Percentiles rank a stretch among this genome's conserved stretches.
Conservation (phyloP, 2,329 filamentous ascomycete genomes). For the Calonectria pteridis region DNA sequence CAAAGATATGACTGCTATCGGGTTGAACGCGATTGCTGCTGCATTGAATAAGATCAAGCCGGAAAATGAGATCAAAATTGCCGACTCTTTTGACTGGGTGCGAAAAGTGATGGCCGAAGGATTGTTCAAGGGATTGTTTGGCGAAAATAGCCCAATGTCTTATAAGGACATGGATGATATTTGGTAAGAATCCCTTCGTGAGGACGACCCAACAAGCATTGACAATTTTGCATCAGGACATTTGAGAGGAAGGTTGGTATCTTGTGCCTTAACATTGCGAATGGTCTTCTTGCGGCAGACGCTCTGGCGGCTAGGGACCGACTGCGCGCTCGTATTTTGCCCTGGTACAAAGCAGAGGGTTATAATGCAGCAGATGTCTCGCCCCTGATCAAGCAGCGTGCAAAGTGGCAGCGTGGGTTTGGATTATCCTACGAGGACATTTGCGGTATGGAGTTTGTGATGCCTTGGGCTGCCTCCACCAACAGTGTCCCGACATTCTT, state of each 20-base stretch:
- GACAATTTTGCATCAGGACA: background rate
- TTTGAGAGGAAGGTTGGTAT: background rate
- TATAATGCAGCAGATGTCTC: slow-evolving; percentile 15
- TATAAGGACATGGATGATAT: slow-evolving; percentile 50
- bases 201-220: background rate
- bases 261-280: background rate
- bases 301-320: background rate
- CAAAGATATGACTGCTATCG: slow-evolving; percentile 19
- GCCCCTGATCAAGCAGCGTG: slow-evolving; percentile 7
- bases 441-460: slow-evolving; percentile 13
- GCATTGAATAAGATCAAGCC: slow-evolving; percentile 16
- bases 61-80: slow-evolving; percentile 20
- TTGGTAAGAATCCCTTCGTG: slow-evolving; percentile 42
- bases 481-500: slow-evolving; percentile 29
- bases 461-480: slow-evolving; percentile 19
- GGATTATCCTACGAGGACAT: slow-evolving; percentile 8
- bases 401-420: background rate
- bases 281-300: background rate
- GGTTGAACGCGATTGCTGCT: slow-evolving; percentile 4
- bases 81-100: slow-evolving; percentile 54
- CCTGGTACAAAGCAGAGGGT: background rate
- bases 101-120: slow-evolving; percentile 53
- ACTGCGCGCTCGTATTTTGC: background rate
- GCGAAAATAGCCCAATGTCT: slow-evolving; percentile 54
- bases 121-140: slow-evolving; percentile 55